Percentiles rank a stretch among this genome's conserved stretches.
These are phyloP conservation scores for Magnolia kwangsiensis DNA, from an alignment of 164 flowering plant species.

Conservation along the genomic window DNA sequence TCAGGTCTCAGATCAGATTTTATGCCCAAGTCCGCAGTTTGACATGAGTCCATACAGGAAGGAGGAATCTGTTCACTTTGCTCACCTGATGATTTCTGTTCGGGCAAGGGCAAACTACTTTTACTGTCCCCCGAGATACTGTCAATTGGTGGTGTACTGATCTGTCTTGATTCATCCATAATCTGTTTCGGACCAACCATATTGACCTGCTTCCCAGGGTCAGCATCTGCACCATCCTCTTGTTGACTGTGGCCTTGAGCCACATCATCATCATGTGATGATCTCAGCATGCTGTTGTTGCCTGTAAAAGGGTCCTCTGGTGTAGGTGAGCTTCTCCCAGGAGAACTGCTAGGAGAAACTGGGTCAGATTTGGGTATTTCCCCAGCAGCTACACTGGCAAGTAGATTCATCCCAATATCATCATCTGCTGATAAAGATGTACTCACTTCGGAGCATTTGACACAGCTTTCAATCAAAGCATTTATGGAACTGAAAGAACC, in stretches of 20 bases:
- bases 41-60: constrained; percentile 26
- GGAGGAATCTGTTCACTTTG: constrained; percentile 15
- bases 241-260: constrained; percentile 13
- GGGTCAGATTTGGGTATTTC: constrained; percentile 57
- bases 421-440: constrained; percentile 48
- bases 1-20: constrained; percentile 22
- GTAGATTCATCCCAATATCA: constrained; percentile 86
- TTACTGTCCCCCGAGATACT: constrained; percentile 16
- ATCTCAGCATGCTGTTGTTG: constrained; percentile 29
- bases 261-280: constrained; percentile 23
- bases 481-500: constrained; percentile 54
- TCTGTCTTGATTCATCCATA: constrained; percentile 11
- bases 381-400: constrained; percentile 94
- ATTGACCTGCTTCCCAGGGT: constrained; percentile 26
- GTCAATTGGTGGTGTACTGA: background rate
- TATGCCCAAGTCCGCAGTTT: constrained; percentile 16
- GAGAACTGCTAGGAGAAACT: constrained; percentile 46
- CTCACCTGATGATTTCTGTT: constrained; percentile 23
- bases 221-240: constrained; percentile 25
- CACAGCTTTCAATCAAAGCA: constrained; percentile 63
- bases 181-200: constrained; percentile 11
- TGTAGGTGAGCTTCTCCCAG: constrained; percentile 25
- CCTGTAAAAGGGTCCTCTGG: constrained; percentile 29
- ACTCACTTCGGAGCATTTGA: constrained; percentile 39
- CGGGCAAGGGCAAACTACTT: constrained; percentile 1